These are phyloP conservation scores for Fraxinus nigra DNA, from an alignment of 305 asterid species.

Conservation along the genomic window DNA sequence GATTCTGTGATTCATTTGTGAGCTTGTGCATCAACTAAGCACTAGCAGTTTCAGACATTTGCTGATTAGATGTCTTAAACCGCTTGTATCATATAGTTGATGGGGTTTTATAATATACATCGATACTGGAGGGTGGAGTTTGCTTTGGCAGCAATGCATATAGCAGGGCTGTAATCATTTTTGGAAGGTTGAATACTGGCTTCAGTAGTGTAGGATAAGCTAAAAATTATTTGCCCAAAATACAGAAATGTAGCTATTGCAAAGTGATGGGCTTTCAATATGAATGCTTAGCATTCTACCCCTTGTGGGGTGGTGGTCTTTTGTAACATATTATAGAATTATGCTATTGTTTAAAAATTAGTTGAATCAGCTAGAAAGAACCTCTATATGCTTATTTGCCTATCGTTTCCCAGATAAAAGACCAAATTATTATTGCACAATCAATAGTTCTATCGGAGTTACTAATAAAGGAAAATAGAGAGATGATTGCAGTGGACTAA, in stretches of 20 bases:
- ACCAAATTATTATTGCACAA: neutral
- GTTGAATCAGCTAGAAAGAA: neutral
- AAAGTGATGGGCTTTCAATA: constrained; percentile 32
- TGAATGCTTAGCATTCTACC: constrained; percentile 33
- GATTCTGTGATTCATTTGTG: neutral
- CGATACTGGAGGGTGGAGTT: constrained; percentile 13
- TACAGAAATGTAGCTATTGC: constrained; percentile 32
- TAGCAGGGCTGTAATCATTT: constrained; percentile 31
- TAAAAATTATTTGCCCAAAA: constrained; percentile 31
- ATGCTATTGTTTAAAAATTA: constrained; percentile 8
- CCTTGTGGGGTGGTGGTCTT: constrained; percentile 23
- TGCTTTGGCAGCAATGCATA: constrained; percentile 32
- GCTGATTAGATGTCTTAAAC: constrained; percentile 28
- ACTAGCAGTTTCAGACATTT: constrained; percentile 14
- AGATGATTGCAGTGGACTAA: neutral
- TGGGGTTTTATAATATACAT: constrained; percentile 30
- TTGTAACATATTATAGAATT: constrained; percentile 28
- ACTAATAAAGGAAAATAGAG: neutral
- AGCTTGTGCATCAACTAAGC: constrained; percentile 9
- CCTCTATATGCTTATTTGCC: neutral
- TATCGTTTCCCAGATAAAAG: neutral
- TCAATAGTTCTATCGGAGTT: neutral
- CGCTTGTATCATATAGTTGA: constrained; percentile 43
- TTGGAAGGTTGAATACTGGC: constrained; percentile 21
- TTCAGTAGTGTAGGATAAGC: constrained; percentile 23